Evolutionary conservation across 2,329 filamentous ascomycete genomes (phyloP).

Genomic region (Trichoderma oligosporum): DNA sequence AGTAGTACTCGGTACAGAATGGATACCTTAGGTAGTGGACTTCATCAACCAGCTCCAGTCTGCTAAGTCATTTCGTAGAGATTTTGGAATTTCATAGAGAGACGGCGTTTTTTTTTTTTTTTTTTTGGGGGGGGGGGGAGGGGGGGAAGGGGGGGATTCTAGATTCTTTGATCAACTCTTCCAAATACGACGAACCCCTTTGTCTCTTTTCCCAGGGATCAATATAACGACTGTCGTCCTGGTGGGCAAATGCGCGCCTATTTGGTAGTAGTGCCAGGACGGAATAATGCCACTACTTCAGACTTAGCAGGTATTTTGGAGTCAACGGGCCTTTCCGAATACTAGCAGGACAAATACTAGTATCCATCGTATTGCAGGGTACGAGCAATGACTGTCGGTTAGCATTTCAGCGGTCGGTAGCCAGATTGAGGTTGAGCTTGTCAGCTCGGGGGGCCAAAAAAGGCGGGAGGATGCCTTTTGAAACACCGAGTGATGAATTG

Average conservation of each 20-base stretch:
- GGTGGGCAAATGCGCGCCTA: neutral
- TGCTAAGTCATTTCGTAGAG: no score
- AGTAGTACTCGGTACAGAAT: no score
- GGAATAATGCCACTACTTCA: no score
- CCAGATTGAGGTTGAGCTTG: neutral
- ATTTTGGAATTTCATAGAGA: no score
- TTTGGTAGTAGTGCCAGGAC: no score
- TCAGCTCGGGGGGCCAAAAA: conserved; percentile 16
- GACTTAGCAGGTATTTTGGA: no score
- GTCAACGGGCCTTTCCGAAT: neutral
- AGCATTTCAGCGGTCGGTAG: conserved; percentile 2
- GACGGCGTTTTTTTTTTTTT: no score
- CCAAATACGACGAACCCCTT: neutral
- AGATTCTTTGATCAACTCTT: neutral
- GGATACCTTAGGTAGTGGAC: no score
- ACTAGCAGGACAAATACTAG: neutral
- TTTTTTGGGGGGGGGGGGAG: no score
- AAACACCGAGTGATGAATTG: conserved; percentile 8
- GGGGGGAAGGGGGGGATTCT: no score
- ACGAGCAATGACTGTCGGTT: conserved; percentile 6
- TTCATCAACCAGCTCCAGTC: no score
- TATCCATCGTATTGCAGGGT: conserved; percentile 1
- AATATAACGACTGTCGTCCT: neutral
- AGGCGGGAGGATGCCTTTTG: neutral
- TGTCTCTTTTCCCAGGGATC: neutral